Evolutionary conservation across 2,329 filamentous ascomycete species (phyloP).

Genomic region (Bipolaris bicolor): DNA sequence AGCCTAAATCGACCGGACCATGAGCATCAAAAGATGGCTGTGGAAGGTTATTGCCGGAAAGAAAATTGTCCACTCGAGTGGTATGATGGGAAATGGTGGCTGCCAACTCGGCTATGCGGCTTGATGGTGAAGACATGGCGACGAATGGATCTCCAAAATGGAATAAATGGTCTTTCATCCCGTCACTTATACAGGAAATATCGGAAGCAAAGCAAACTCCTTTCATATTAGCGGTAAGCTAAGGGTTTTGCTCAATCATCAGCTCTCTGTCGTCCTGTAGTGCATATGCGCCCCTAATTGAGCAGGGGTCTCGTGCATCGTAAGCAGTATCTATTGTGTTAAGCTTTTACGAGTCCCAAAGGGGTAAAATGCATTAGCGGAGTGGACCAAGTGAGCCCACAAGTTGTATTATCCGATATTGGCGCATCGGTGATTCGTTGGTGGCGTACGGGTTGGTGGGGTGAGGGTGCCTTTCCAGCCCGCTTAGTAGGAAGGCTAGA

Average conservation of each 20-base stretch:
- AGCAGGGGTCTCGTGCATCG: neutral
- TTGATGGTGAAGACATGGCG: conserved; percentile 1
- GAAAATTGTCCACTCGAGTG: conserved; percentile 5
- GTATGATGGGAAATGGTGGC: conserved; percentile 11
- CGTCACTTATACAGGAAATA: neutral
- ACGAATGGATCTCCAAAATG: neutral
- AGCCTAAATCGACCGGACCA: conserved; percentile 3
- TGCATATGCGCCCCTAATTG: neutral
- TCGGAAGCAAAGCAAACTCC: neutral
- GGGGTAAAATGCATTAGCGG: neutral
- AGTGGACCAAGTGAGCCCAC: neutral
- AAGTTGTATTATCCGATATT: neutral
- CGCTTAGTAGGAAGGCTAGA: too few relatives aligned
- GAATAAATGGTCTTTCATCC: neutral
- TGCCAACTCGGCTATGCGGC: conserved; percentile 15
- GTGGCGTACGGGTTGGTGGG: neutral
- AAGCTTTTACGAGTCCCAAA: neutral
- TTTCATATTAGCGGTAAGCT: neutral
- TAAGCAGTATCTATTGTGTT: neutral
- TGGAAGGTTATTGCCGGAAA: conserved; percentile 9
- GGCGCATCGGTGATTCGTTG: neutral
- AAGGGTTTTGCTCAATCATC: neutral
- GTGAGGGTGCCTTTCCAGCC: neutral
- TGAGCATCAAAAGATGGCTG: conserved; percentile 13
- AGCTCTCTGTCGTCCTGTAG: neutral